A percentile compares a stretch with the other conserved stretches of the same genome.
phyloP scores from a whole-genome alignment of 306 rosid genomes.

The Cyclanthera cordifolia region DNA sequence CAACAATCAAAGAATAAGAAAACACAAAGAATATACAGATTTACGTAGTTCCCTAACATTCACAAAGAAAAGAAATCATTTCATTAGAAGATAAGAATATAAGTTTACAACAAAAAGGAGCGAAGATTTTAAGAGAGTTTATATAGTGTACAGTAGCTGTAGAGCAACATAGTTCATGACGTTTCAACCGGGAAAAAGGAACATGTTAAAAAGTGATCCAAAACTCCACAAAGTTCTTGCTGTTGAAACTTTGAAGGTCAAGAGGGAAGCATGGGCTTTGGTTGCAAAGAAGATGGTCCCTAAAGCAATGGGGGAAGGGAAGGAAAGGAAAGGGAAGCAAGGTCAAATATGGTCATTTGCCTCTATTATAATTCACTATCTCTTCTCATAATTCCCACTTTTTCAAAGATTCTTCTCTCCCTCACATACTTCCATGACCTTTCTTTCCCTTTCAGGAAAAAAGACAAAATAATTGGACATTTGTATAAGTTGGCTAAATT shows the following conservation, averaged over 20 bases:
- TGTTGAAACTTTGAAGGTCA: neutral
- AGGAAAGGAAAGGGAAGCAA: no score
- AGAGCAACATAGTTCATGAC: no score
- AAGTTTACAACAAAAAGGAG: no score
- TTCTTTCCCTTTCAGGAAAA: neutral
- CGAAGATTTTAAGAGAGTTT: no score
- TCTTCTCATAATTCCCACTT: conserved; percentile 5
- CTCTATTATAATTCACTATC: conserved; percentile 1
- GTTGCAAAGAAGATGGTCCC: neutral
- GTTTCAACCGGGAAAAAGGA: no score
- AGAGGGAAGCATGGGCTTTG: no score
- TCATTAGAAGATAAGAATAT: no score
- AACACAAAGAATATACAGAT: no score
- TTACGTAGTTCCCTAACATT: no score
- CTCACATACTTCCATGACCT: neutral
- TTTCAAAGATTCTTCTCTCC: conserved; percentile 6
- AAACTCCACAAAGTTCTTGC: neutral
- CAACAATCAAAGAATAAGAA: no score
- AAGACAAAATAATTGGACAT: neutral
- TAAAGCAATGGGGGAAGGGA: neutral
- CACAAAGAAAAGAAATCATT: no score
- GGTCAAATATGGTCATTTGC: conserved; percentile 9
- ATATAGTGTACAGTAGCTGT: no score
- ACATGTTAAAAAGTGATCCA: neutral
- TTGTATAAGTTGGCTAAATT: neutral